A percentile compares a stretch with the other conserved stretches of the same genome.
These are phyloP conservation scores for Fusarium zealandicum DNA, from an alignment of 2,329 filamentous ascomycete species.

Conservation along the genomic window DNA sequence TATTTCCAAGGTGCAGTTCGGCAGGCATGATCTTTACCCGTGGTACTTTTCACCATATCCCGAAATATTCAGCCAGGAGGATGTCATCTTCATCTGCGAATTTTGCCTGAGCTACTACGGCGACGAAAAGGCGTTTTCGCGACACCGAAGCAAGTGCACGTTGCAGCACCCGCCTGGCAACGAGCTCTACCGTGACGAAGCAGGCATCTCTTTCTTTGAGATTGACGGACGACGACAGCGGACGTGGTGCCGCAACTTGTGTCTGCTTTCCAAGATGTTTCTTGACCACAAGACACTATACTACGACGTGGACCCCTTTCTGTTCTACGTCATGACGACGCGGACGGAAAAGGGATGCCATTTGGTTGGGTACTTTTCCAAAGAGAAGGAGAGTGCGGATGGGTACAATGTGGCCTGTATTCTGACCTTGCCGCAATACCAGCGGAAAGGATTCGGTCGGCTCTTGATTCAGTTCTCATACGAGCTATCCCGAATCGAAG, in stretches of 20 bases:
- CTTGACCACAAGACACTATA: conserved; percentile 98
- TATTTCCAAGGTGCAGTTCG: conserved; percentile 93
- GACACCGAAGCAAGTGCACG: conserved; percentile 89
- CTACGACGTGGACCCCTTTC: conserved; percentile 98
- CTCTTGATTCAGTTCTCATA: conserved; percentile 97
- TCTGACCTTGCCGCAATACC: conserved; percentile 92
- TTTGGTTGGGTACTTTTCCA: conserved; percentile 98
- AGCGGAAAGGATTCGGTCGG: conserved; percentile 91
- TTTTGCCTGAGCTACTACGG: conserved; percentile 95
- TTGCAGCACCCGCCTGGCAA: conserved; percentile 94
- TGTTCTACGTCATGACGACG: conserved; percentile 98
- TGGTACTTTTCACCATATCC: conserved; percentile 99
- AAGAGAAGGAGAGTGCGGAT: conserved; percentile 96
- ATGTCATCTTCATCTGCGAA: conserved; percentile 95
- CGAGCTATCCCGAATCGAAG: conserved; percentile 93
- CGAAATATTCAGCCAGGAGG: conserved; percentile 83
- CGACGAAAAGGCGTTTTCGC: conserved; percentile 79
- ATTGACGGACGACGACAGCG: conserved; percentile 94
- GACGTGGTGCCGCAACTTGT: conserved; percentile 96
- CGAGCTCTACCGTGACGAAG: conserved; percentile 95
- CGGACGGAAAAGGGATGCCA: conserved; percentile 90
- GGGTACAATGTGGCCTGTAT: conserved; percentile 99
- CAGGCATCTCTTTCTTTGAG: conserved; percentile 88
- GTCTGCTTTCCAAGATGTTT: conserved; percentile 93
- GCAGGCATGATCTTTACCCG: conserved; percentile 87